phyloP scores from a whole-genome alignment of 441 rosid genomes.

The Aquilaria agallochum region DNA sequence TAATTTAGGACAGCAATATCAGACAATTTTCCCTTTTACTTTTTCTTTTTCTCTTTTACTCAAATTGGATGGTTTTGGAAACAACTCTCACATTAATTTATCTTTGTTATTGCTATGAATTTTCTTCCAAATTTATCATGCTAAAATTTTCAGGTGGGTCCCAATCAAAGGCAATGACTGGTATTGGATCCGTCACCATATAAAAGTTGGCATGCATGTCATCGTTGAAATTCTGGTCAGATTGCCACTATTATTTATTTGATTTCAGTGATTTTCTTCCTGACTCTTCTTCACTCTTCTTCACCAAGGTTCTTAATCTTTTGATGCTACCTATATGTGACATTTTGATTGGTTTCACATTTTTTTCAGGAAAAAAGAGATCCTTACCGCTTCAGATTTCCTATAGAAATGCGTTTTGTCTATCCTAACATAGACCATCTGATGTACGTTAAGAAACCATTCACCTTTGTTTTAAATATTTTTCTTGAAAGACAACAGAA shows the following conservation, averaged over 20 bases:
- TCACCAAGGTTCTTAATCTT: neutral
- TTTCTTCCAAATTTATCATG: conserved; percentile 5
- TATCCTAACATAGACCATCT: conserved; percentile 92
- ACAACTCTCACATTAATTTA: too few species aligned
- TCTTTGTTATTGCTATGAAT: neutral
- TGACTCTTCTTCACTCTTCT: neutral
- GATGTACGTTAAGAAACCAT: conserved; percentile 47
- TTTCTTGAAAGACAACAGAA: conserved; percentile 8
- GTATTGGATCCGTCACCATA: conserved; percentile 98
- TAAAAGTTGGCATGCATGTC: conserved; percentile 92
- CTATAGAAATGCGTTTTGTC: conserved; percentile 90
- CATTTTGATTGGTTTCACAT: conserved; percentile 2
- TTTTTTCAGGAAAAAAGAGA: conserved; percentile 85
- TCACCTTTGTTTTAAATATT: conserved; percentile 2
- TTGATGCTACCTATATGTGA: conserved; percentile 1
- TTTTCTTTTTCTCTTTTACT: too few species aligned
- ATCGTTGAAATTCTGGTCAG: conserved; percentile 91
- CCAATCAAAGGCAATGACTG: conserved; percentile 95
- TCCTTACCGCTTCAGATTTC: conserved; percentile 92
- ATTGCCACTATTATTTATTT: conserved; percentile 4
- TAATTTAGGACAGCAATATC: too few species aligned
- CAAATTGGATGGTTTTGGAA: too few species aligned
- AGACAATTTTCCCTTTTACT: too few species aligned
- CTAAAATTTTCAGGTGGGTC: conserved; percentile 66
- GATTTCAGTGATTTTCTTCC: neutral